Evolutionary conservation across 441 rosid genomes (phyloP), one percentile per base, ranked within the genome.

Genomic region (Erysimum cheiri): DNA sequence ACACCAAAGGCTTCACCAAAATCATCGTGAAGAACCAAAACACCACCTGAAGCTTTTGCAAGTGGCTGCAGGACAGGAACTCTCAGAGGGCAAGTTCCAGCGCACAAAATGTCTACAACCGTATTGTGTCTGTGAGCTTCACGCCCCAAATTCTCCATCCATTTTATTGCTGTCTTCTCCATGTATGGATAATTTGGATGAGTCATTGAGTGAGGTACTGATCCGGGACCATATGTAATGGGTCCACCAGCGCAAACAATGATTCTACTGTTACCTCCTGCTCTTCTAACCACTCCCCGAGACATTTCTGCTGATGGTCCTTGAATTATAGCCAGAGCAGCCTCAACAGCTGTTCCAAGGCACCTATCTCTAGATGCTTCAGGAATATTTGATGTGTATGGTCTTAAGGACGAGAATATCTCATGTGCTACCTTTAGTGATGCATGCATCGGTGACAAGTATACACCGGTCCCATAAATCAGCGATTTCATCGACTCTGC

Each of bases 1-100:
- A 95, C 92, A 50, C 98, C 96, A 75, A 95, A 92, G 64, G 99
- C 94, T 83, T 95, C 99, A 46, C 99, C 97, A 78, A 95, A 92
- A 84, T 95, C 98, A 67, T 95, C 97, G 57, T 92, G 97, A 64
- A 95, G 99, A 71, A 95, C 83, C 85, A 95, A 69, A 63, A 90
- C 97, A 71, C 98, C 99, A 17, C 99, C 99, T 8, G 98, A 88
- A 75, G 98, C 84, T 80, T 88, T 95, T 64, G 93, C 87, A 69
- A 95, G 96, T 72, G 97, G 97, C 82, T 90, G 97, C 72, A 92
- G 71, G 35, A 90, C 54, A 53, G 94, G 96, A 83, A 90, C 85
- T 77, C 96, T 83, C 44, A 92, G 87, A 33, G 98, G 98, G 80
- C 97, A 90, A 64, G 91, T 95, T 81, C 99, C 99, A 78, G 99